A percentile compares a stretch with the other conserved stretches of the same genome.
These are phyloP conservation scores for Tolypocladium cylindrosporum DNA, from an alignment of 2,329 filamentous ascomycete genomes.

Conservation along the genomic window DNA sequence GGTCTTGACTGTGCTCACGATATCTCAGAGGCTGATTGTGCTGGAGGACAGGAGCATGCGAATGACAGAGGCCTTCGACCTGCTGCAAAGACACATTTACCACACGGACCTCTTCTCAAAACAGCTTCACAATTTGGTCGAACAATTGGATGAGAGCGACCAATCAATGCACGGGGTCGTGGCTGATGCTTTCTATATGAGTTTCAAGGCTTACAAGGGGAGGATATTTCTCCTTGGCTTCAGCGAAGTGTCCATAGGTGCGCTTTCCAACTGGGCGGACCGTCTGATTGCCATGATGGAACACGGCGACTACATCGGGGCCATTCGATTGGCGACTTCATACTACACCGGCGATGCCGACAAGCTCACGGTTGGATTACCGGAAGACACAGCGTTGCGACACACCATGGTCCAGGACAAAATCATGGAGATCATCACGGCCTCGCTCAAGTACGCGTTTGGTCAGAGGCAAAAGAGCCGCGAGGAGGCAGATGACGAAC, in stretches of 20 bases:
- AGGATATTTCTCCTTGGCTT: slow-evolving; percentile 87
- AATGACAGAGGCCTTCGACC: slow-evolving; percentile 89
- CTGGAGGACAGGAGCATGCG: slow-evolving; percentile 82
- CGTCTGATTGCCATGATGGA: slow-evolving; percentile 90
- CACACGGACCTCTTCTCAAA: slow-evolving; percentile 83
- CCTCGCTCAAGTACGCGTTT: slow-evolving; percentile 85
- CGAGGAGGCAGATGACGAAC: slow-evolving; percentile 37
- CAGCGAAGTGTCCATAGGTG: slow-evolving; percentile 84
- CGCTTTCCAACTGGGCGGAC: slow-evolving; percentile 95
- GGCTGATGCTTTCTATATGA: slow-evolving; percentile 97
- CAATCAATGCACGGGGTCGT: slow-evolving; percentile 89
- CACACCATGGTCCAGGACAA: slow-evolving; percentile 82
- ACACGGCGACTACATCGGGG: slow-evolving; percentile 87
- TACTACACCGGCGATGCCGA: slow-evolving; percentile 91
- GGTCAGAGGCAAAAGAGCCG: slow-evolving; percentile 46
- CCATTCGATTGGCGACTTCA: slow-evolving; percentile 80
- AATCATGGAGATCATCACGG: slow-evolving; percentile 84
- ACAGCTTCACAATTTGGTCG: slow-evolving; percentile 75
- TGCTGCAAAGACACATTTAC: slow-evolving; percentile 86
- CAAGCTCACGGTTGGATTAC: slow-evolving; percentile 86
- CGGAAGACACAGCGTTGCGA: slow-evolving; percentile 67
- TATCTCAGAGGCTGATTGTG: slow-evolving; percentile 86
- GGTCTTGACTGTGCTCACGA: slow-evolving; percentile 82
- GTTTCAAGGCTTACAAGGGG: slow-evolving; percentile 90
- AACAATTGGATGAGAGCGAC: slow-evolving; percentile 80